These are phyloP conservation scores for Lactarius indigo DNA, from an alignment of 768 basidiomycete species.

Conservation along the genomic window DNA sequence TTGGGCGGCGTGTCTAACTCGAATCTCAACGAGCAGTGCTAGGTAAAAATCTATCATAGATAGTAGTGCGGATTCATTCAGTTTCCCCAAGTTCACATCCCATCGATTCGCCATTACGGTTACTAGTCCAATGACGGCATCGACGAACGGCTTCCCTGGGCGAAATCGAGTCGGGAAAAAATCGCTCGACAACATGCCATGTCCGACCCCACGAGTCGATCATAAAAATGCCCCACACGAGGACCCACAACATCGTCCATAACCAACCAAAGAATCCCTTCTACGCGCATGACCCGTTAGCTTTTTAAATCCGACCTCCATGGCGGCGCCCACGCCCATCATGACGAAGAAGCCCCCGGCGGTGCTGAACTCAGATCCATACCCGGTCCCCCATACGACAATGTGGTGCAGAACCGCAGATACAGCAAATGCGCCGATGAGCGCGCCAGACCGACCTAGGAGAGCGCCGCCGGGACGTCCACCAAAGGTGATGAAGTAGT, in stretches of 20 bases:
- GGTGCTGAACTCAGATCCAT: constrained; percentile 44
- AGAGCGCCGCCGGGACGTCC: constrained; percentile 34
- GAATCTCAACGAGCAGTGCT: too few relatives aligned
- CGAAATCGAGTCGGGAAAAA: background rate
- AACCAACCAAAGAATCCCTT: constrained; percentile 47
- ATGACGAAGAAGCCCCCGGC: constrained; percentile 55
- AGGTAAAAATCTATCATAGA: too few relatives aligned
- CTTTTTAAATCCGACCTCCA: constrained; percentile 47
- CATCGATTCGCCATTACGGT: background rate
- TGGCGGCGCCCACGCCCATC: constrained; percentile 49
- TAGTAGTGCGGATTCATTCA: background rate
- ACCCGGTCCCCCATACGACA: constrained; percentile 58
- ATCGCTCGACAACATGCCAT: constrained; percentile 7
- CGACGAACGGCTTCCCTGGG: constrained; percentile 2
- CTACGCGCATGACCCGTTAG: constrained; percentile 43
- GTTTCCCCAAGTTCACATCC: background rate
- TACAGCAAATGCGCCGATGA: constrained; percentile 56
- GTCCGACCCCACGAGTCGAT: constrained; percentile 13
- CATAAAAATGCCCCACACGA: constrained; percentile 23
- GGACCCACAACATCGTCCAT: constrained; percentile 40
- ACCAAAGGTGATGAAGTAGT: constrained; percentile 33
- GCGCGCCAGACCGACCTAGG: constrained; percentile 10
- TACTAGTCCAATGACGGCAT: background rate
- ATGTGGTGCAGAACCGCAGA: constrained; percentile 59
- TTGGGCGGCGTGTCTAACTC: too few relatives aligned